A percentile compares a stretch with the other conserved stretches of the same genome.
These are phyloP conservation scores for Fagus crenata DNA, from an alignment of 306 rosid species.

Conservation along the genomic window DNA sequence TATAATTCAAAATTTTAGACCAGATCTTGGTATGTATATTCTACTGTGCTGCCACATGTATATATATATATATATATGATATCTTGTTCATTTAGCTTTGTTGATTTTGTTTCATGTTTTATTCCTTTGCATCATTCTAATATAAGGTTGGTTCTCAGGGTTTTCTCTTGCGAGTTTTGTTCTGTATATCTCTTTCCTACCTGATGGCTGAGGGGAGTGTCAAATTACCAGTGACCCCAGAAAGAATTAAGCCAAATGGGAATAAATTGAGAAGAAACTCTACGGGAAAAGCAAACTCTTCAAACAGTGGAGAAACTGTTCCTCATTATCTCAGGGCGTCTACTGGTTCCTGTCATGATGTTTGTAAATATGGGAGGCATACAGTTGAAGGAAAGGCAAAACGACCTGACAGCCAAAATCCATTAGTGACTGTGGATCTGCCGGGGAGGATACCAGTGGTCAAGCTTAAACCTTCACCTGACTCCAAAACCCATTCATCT, in stretches of 20 bases:
- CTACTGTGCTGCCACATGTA: background rate
- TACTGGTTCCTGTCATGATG: constrained; percentile 87
- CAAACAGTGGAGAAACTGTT: constrained; percentile 31
- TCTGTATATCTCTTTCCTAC: constrained; percentile 23
- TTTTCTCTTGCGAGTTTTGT: constrained; percentile 28
- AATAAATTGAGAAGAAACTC: constrained; percentile 51
- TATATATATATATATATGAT: background rate
- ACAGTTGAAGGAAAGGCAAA: constrained; percentile 42
- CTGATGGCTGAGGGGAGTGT: constrained; percentile 56
- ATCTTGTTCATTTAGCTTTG: constrained; percentile 1
- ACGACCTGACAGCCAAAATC: constrained; percentile 26
- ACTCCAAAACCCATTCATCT: constrained; percentile 29
- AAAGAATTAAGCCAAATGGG: constrained; percentile 30
- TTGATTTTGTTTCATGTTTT: background rate
- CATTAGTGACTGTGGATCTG: constrained; percentile 30
- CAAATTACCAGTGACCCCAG: constrained; percentile 30
- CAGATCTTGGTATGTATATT: constrained; percentile 3
- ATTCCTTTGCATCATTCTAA: constrained; percentile 16
- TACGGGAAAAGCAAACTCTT: constrained; percentile 43
- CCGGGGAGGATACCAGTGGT: constrained; percentile 27
- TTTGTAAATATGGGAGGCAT: constrained; percentile 72
- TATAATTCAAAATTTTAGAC: background rate
- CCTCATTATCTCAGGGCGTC: constrained; percentile 85
- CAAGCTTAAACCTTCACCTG: constrained; percentile 33
- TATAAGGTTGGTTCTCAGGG: constrained; percentile 44